Percentiles rank a stretch among this genome's conserved stretches.
These are phyloP conservation scores for Fusarium azukiicola DNA, from an alignment of 2,329 filamentous ascomycete species.

Conservation along the genomic window DNA sequence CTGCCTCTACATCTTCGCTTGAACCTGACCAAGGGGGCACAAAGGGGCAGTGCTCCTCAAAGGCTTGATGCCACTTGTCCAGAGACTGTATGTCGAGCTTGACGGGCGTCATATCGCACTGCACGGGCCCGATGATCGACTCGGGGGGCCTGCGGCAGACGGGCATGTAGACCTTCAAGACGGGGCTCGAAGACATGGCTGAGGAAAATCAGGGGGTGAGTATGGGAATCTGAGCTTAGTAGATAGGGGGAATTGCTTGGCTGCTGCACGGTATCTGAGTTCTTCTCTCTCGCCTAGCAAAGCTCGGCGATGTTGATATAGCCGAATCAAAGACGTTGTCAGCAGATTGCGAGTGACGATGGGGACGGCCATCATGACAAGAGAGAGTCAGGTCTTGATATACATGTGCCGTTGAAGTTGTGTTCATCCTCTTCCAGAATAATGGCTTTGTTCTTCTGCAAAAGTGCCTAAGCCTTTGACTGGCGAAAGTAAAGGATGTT, in stretches of 20 bases:
- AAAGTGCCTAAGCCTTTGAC: neutral
- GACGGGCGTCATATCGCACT: neutral
- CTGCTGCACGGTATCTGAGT: conserved; percentile 3
- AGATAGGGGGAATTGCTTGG: neutral
- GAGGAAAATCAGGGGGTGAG: neutral
- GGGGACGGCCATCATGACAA: neutral
- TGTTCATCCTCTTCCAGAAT: neutral
- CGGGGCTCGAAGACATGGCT: conserved; percentile 21
- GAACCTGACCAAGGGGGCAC: neutral
- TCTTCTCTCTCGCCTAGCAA: conserved; percentile 9
- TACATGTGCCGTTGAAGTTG: neutral
- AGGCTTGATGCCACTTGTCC: conserved; percentile 26
- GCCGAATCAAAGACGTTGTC: conserved; percentile 17
- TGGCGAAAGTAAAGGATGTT: neutral
- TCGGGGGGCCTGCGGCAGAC: neutral
- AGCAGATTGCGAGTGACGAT: conserved; percentile 13
- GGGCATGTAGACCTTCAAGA: conserved; percentile 33
- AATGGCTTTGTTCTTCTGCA: conserved; percentile 16
- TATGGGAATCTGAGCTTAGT: neutral
- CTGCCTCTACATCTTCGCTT: neutral
- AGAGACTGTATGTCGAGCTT: conserved; percentile 33
- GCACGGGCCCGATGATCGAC: neutral
- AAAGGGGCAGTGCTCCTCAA: neutral
- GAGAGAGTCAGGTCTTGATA: conserved; percentile 4
- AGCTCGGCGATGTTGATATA: conserved; percentile 14